Evolutionary conservation across 176 grass and related monocot genomes (phyloP).

Genomic region (Secale cereale): DNA sequence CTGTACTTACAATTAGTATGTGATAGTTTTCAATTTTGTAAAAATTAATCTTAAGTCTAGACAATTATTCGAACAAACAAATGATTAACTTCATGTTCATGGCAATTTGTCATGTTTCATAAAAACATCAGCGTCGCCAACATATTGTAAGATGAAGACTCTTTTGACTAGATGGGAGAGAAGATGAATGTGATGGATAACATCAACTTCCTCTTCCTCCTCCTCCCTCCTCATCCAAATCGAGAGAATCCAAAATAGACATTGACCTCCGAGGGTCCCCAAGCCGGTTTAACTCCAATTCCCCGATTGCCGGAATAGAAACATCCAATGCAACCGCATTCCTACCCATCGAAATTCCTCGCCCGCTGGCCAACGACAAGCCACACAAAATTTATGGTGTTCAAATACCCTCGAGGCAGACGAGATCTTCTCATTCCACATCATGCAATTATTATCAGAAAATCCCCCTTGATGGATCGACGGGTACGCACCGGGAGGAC

Average conservation of each 20-base stretch:
- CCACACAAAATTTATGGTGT: background rate
- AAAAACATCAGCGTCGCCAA: too few relatives aligned
- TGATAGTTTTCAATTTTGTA: too few relatives aligned
- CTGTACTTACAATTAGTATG: too few relatives aligned
- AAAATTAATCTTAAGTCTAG: too few relatives aligned
- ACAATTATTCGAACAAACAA: too few relatives aligned
- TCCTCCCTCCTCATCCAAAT: background rate
- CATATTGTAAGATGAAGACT: background rate
- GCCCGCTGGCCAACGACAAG: background rate
- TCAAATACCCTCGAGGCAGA: background rate
- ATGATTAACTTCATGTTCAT: too few relatives aligned
- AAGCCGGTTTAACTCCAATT: too few relatives aligned
- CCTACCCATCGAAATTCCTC: too few relatives aligned
- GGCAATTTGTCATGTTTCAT: too few relatives aligned
- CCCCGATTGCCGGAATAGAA: background rate
- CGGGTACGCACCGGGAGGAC: conserved; percentile 12
- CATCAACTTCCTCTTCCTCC: background rate
- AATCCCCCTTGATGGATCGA: conserved; percentile 23
- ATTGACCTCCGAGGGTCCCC: too few relatives aligned
- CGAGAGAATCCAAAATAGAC: background rate
- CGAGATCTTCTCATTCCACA: conserved; percentile 5
- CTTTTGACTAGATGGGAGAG: background rate
- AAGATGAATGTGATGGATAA: background rate
- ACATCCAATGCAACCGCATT: too few relatives aligned
- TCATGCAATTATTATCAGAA: conserved; percentile 7